These are phyloP conservation scores for Sporothrix inflata DNA, from an alignment of 2,329 filamentous ascomycete species.

Conservation along the genomic window DNA sequence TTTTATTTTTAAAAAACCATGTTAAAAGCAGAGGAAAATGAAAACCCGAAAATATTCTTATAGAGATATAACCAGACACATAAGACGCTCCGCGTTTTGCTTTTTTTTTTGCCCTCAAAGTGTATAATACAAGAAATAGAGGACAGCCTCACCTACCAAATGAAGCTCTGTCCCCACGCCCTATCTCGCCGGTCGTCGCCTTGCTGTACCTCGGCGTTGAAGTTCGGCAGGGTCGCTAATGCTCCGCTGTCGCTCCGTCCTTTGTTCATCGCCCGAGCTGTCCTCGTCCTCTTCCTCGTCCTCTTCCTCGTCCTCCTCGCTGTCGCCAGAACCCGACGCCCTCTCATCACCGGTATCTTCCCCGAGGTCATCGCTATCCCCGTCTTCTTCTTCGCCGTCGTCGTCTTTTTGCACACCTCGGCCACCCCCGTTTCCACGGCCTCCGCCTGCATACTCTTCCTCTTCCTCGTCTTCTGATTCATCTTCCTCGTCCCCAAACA, in stretches of 20 bases:
- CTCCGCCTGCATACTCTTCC: constrained; percentile 30
- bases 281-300: constrained; percentile 48
- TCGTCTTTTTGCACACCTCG: constrained; percentile 27
- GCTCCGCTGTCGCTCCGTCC: constrained; percentile 62
- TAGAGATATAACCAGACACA: constrained; percentile 2
- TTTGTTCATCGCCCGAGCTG: constrained; percentile 54
- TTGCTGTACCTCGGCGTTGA: constrained; percentile 32
- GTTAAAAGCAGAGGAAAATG: too few species aligned
- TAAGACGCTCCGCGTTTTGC: neutral
- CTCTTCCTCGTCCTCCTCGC: neutral
- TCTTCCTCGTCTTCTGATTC: constrained; percentile 37
- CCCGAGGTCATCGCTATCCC: constrained; percentile 15
- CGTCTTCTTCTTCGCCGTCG: constrained; percentile 19
- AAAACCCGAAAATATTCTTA: neutral
- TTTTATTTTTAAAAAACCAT: too few species aligned
- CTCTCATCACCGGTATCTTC: constrained; percentile 35
- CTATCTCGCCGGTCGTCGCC: constrained; percentile 23
- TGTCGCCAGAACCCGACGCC: neutral
- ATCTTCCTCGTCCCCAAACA: constrained; percentile 77
- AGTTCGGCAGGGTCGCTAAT: constrained; percentile 47
- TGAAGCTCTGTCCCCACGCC: too few species aligned
- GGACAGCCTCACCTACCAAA: too few species aligned
- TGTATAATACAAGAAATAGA: neutral
- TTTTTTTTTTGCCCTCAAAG: neutral
- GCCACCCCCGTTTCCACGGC: constrained; percentile 29